These are phyloP conservation scores for Rhododendron kiyosumense DNA, from an alignment of 148 eudicot genomes.

Conservation along the genomic window DNA sequence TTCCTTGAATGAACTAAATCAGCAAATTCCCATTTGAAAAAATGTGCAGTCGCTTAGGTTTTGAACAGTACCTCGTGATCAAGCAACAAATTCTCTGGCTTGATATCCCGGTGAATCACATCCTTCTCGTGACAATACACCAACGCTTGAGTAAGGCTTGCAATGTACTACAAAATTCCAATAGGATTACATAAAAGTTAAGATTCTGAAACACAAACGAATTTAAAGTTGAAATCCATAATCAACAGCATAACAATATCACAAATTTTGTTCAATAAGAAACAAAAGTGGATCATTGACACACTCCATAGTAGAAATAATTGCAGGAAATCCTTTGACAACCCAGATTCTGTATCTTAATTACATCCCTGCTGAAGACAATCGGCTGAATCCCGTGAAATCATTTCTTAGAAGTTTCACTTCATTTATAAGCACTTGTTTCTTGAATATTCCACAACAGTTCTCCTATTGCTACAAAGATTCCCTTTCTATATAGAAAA, in stretches of 20 bases:
- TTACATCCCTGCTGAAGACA: background rate
- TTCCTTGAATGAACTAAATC: background rate
- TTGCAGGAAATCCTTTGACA: background rate
- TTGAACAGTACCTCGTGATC: conserved; percentile 68
- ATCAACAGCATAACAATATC: background rate
- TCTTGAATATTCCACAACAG: background rate
- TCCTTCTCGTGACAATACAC: conserved; percentile 81
- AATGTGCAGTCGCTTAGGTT: background rate
- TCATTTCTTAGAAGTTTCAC: background rate
- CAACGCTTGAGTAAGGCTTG: conserved; percentile 77
- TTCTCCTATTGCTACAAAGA: background rate
- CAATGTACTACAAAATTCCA: conserved; percentile 48
- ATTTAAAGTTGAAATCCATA: background rate
- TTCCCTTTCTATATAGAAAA: background rate
- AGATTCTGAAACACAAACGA: background rate
- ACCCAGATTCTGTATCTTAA: background rate
- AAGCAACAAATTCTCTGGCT: conserved; percentile 87
- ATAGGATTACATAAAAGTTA: conserved; percentile 4
- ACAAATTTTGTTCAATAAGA: background rate
- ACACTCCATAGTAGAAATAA: background rate
- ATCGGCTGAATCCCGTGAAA: background rate
- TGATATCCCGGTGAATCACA: conserved; percentile 94
- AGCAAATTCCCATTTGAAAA: background rate
- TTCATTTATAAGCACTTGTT: background rate
- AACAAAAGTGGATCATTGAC: background rate